Percentiles rank a stretch among this genome's conserved stretches.
These are phyloP conservation scores for Globisporangium orthogonon DNA, from an alignment of 352 stramenopile species.

Conservation along the genomic window DNA sequence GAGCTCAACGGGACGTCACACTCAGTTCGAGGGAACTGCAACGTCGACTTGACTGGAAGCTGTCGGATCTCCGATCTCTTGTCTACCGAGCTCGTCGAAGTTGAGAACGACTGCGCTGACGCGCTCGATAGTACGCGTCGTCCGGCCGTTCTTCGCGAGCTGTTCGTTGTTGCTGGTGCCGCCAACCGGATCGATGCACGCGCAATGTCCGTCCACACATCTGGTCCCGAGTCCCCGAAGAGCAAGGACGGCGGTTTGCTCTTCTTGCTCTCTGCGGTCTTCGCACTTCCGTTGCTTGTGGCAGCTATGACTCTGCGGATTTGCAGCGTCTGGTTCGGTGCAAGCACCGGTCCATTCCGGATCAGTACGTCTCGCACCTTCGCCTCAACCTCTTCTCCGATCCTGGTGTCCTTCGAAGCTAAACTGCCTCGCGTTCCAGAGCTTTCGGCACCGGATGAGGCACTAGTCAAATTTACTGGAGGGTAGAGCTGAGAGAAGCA, in stretches of 20 bases:
- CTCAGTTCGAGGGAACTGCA: constrained; percentile 24
- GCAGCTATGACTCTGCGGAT: constrained; percentile 19
- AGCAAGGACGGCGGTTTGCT: constrained; percentile 19
- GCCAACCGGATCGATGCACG: background rate
- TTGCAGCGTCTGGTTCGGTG: constrained; percentile 10
- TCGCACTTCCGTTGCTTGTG: background rate
- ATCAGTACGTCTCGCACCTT: constrained; percentile 16
- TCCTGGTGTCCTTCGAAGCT: background rate
- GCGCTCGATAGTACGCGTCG: constrained; percentile 8
- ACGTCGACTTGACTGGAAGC: constrained; percentile 10
- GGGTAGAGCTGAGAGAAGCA: constrained; percentile 19
- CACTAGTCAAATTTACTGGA: too few relatives aligned
- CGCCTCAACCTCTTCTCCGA: background rate
- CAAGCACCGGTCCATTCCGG: constrained; percentile 21
- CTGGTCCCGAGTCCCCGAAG: constrained; percentile 17
- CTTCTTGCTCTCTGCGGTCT: background rate
- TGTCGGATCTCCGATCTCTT: constrained; percentile 20
- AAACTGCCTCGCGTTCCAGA: too few relatives aligned
- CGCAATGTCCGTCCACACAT: constrained; percentile 20
- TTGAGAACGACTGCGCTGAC: background rate
- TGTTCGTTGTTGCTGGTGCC: background rate
- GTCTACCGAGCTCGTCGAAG: background rate
- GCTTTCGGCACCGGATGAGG: background rate
- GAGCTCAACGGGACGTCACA: constrained; percentile 34
- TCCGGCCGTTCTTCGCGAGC: constrained; percentile 15